Evolutionary conservation across 1,284 basidiomycete species (phyloP).

Genomic region (Porogramme epimiltina): DNA sequence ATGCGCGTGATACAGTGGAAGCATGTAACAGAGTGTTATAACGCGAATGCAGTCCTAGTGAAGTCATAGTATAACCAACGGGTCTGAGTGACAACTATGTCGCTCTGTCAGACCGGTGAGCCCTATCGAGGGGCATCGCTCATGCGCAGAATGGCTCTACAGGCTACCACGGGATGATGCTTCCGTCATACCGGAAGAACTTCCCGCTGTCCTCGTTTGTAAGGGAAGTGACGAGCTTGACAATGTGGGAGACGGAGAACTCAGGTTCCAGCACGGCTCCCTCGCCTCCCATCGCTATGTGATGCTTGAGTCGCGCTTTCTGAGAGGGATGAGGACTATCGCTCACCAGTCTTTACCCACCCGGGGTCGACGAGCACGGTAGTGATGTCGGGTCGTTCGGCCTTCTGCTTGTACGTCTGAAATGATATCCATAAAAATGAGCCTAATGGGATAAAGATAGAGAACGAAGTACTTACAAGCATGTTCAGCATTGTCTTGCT

Average conservation of each 20-base stretch:
- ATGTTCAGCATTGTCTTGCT: conserved; percentile 34
- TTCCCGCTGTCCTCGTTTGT: conserved; percentile 31
- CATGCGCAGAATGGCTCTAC: too few species aligned
- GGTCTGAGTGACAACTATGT: too few species aligned
- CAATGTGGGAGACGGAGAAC: conserved; percentile 28
- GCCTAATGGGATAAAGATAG: neutral
- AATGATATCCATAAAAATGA: too few species aligned
- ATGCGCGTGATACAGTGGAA: too few species aligned
- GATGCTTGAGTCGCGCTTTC: neutral
- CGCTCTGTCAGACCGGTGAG: too few species aligned
- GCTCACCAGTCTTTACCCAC: conserved; percentile 36
- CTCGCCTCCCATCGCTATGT: conserved; percentile 34
- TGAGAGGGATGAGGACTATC: neutral
- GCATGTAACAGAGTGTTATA: too few species aligned
- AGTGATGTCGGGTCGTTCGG: conserved; percentile 26
- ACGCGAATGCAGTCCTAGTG: too few species aligned
- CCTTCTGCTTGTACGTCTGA: conserved; percentile 37
- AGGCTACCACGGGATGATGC: conserved; percentile 19
- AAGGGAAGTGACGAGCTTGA: conserved; percentile 27
- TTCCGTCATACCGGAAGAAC: conserved; percentile 33
- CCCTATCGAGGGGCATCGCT: too few species aligned
- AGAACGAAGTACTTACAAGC: conserved; percentile 25
- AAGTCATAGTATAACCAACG: too few species aligned
- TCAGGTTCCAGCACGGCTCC: conserved; percentile 32
- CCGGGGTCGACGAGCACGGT: conserved; percentile 30